Percentiles rank a stretch among this genome's conserved stretches.
phyloP scores from a whole-genome alignment of 768 basidiomycete species.

The Naganishia vishniacii region DNA sequence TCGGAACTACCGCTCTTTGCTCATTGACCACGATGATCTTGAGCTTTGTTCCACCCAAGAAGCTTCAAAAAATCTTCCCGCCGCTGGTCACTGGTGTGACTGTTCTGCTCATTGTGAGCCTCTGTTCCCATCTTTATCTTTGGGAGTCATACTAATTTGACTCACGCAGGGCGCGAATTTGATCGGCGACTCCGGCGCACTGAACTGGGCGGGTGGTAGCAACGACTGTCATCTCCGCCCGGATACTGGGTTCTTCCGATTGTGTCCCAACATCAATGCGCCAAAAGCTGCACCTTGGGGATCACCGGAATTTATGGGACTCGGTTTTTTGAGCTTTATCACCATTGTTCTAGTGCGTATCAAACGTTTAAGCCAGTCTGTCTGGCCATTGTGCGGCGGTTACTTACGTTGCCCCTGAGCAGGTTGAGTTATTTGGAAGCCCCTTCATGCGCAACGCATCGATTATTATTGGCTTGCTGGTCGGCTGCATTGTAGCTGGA shows the following conservation, averaged over 20 bases:
- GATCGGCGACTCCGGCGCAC: conserved; percentile 66
- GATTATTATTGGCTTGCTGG: conserved; percentile 41
- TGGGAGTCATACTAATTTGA: not conserved
- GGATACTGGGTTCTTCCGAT: conserved; percentile 59
- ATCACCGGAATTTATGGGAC: conserved; percentile 73
- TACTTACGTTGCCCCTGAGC: not conserved
- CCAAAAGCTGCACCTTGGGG: conserved; percentile 74
- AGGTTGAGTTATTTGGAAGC: conserved; percentile 68
- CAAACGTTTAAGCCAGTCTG: too few relatives aligned
- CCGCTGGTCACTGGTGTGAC: conserved; percentile 70
- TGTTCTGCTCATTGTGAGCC: conserved; percentile 59
- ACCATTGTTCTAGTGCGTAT: conserved; percentile 59
- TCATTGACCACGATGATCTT: conserved; percentile 74
- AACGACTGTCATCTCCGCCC: conserved; percentile 65
- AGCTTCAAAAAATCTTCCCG: conserved; percentile 62
- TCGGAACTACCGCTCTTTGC: conserved; percentile 71
- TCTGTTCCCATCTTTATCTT: not conserved
- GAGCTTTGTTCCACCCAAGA: conserved; percentile 61
- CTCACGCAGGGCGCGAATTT: conserved; percentile 58
- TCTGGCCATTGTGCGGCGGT: not conserved
- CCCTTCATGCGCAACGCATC: conserved; percentile 70
- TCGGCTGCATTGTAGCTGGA: conserved; percentile 76
- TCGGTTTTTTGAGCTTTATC: conserved; percentile 76
- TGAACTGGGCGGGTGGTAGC: conserved; percentile 79
- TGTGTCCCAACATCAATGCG: conserved; percentile 68